Base-by-base conservation (phyloP, 2,329 filamentous ascomycete species). In the Botrytis paeoniae region DNA sequence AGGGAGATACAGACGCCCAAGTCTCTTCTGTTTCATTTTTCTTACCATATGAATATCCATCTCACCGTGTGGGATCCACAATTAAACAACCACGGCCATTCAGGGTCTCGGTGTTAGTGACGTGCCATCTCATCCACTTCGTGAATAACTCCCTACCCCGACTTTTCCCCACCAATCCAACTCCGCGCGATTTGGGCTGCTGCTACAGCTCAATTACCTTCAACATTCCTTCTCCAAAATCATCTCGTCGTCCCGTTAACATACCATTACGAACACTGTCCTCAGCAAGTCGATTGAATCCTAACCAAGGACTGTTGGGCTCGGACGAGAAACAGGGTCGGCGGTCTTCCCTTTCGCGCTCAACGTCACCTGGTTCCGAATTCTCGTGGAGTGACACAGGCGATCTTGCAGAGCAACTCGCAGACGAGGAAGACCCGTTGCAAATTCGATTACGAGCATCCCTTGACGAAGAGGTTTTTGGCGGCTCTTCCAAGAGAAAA, bases 361-460 rank as follows among this genome's bases (percentile, higher is more conserved):
- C 88, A 80, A 87, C 86, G 73, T 89, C 88, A 76, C 85, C 82
- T 74, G 86, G 86, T 82, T 92, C 89, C 75, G 89, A 92, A 79
- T 93, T 93, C 82, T 93, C 91, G 79, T 98, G 94, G 94, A 95
- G 93, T 81, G 94, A 98, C 83, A 97, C 95, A 62, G 95, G 94
- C 80, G 96, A 98, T 83, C 89, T 98, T 79, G 94, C 93, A 80
- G 95, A 98, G 85, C 95, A 97, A 86, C 87, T 95, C 78, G 92
- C 89, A 80, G 91, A 93, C 85, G 90, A 91, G 80, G 90, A 95
- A 83, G 93, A 97, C 82, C 93, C 94, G 74, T 87, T 97, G 78
- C 90, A 89, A 78, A 88, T 90, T 78, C 91, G 89, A 79, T 86
- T 95, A 74, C 86, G 87, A 80, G 85, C 89, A 78, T 90, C 90